Conservation (phyloP, 768 basidiomycete genomes). For the Pulveroboletus ravenelii region DNA sequence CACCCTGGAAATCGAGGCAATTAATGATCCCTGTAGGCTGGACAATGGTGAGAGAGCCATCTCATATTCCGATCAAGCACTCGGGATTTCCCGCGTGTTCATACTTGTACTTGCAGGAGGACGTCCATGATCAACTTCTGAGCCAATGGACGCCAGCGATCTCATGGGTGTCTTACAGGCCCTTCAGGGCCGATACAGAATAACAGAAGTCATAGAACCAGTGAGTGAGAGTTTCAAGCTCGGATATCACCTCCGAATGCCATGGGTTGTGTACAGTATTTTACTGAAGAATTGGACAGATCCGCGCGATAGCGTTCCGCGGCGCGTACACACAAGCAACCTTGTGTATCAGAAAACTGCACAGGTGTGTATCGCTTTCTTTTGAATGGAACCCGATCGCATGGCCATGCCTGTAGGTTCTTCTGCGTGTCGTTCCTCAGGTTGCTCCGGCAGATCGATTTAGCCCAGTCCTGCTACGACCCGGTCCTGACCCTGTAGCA, state of each 20-base stretch:
- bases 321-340: conserved; percentile 31
- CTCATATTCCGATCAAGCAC: conserved; percentile 42
- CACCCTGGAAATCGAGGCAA: conserved; percentile 14
- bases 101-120: conserved; percentile 29
- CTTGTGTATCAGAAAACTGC: conserved; percentile 32
- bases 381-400: conserved; percentile 19
- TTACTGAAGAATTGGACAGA: conserved; percentile 25
- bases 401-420: conserved; percentile 24
- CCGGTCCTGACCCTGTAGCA: conserved; percentile 27
- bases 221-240: conserved; percentile 8
- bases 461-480: conserved; percentile 28
- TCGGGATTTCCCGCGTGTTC: conserved; percentile 35
- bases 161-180: conserved; percentile 28
- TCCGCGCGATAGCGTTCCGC: conserved; percentile 22
- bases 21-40: conserved; percentile 21
- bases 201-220: conserved; percentile 2
- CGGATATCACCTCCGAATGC: conserved; percentile 20
- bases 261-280: conserved; percentile 19
- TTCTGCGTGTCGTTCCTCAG: conserved; percentile 32
- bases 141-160: neutral
- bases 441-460: conserved; percentile 22
- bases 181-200: conserved; percentile 28
- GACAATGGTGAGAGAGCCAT: conserved; percentile 28
- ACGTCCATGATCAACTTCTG: conserved; percentile 6
- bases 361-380: conserved; percentile 29